Evolutionary conservation across 257 asterid genomes (phyloP), one percentile per base, ranked within the genome.

Genomic region (Parsonsia alboflavescens): DNA sequence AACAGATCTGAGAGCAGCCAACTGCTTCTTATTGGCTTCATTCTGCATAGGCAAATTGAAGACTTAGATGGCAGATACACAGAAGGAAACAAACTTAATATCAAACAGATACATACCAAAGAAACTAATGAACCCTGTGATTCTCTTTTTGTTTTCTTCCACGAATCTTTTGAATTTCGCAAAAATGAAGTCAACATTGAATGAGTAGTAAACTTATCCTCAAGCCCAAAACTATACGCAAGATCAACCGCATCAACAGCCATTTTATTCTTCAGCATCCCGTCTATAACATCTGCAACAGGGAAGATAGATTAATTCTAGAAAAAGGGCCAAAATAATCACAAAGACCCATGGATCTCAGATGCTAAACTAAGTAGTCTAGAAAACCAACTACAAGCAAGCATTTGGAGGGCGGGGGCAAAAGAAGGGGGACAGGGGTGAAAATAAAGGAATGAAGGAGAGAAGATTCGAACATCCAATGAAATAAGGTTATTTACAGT

Each of bases 171-270:
- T n/a, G 86, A 79, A 66, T 89, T 88, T 53, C 80, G 85, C 67
- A 93, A 85, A 81, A 81, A 87, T 58, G 97, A 78, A 44, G 77
- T 49, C 84, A 93, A 80, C 73, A 90, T 76, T 75, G 83, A 63
- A 52, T 84, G 89, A 75, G 91, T 87, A 68, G 81, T 73, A 68
- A 85, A 84, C 77, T 73, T 86, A 74, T 88, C 95, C 75, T 89
- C 87, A 28, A 91, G 83, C 66, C 88, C 96, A 75, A 89, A 90
- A 80, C 89, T 84, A 76, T 80, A 88, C 16, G 76, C 84, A 64
- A 90, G 46, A 82, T 93, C 90, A 82, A 88, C 93, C 41, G 96
- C 97, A 49, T 89, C 89, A 74, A 93, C 86, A 79, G 82, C 93
- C 97, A 81, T 84, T 75, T 84, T 88, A 26, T 79, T 81, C 82